These are phyloP conservation scores for Persicaria maculosa DNA, from an alignment of 148 eudicot genomes.

Conservation along the genomic window DNA sequence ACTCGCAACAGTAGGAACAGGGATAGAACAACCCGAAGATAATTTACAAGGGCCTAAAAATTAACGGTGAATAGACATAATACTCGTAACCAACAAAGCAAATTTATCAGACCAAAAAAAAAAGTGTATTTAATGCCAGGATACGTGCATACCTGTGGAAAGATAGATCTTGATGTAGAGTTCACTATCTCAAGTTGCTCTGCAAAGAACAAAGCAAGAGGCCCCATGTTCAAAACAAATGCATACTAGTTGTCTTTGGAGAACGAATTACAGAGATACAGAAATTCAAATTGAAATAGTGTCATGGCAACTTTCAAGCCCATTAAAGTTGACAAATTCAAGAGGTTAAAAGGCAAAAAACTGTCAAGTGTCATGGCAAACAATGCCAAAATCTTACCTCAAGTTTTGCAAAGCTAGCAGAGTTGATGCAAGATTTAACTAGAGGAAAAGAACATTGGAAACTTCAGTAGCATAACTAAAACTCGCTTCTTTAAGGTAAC, in stretches of 20 bases:
- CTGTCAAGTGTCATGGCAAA: constrained; percentile 1
- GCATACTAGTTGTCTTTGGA: neutral
- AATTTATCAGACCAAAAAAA: too few relatives aligned
- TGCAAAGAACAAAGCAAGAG: too few relatives aligned
- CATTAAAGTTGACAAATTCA: neutral
- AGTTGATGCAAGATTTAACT: neutral
- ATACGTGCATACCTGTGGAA: too few relatives aligned
- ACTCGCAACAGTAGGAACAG: neutral
- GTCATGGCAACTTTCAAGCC: neutral
- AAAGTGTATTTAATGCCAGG: too few relatives aligned
- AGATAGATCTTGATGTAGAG: too few relatives aligned
- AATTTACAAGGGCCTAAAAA: neutral
- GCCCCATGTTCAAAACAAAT: too few relatives aligned
- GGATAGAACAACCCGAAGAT: neutral
- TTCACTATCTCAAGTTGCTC: too few relatives aligned
- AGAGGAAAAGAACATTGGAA: neutral
- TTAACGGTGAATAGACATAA: neutral
- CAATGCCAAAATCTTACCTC: neutral
- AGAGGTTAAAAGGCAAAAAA: neutral
- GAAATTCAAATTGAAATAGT: too few relatives aligned
- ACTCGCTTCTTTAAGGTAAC: neutral
- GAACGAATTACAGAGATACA: too few relatives aligned
- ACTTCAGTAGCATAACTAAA: neutral
- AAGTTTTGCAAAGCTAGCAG: neutral
- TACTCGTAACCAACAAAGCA: too few relatives aligned